Evolutionary conservation across 2,329 filamentous ascomycete species (phyloP).

Genomic region (Penicillium verrucosum): DNA sequence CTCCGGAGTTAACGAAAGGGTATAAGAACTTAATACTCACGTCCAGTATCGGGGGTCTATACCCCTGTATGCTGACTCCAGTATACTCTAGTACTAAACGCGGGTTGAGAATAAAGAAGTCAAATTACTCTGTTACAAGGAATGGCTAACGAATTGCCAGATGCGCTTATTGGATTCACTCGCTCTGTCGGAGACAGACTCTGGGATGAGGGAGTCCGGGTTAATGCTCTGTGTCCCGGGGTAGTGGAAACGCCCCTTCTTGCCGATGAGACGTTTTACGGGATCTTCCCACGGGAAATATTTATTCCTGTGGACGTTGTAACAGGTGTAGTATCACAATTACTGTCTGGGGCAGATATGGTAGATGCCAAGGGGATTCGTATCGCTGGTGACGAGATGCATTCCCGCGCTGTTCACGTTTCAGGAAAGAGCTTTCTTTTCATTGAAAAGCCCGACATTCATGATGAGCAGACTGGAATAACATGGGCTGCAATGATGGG

Average conservation of each 20-base stretch:
- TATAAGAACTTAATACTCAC: slow-evolving; percentile 33
- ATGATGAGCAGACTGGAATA: slow-evolving; percentile 14
- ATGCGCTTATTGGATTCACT: slow-evolving; percentile 39
- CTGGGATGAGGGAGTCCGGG: slow-evolving; percentile 36
- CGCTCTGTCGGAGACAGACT: slow-evolving; percentile 35
- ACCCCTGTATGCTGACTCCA: slow-evolving; percentile 32
- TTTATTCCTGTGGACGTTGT: slow-evolving; percentile 11
- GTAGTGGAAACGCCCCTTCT: slow-evolving; percentile 39
- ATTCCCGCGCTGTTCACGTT: slow-evolving; percentile 27
- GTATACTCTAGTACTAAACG: slow-evolving; percentile 41
- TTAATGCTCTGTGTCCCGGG: slow-evolving; percentile 31
- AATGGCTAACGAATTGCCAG: background rate
- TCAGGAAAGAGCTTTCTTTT: slow-evolving; percentile 22
- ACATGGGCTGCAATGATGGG: slow-evolving; percentile 11
- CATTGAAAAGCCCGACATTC: slow-evolving; percentile 21
- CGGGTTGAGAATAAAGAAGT: background rate
- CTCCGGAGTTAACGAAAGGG: slow-evolving; percentile 19
- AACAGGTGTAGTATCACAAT: background rate
- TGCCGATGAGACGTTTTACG: slow-evolving; percentile 31
- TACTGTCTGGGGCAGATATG: slow-evolving; percentile 9
- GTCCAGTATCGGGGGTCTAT: slow-evolving; percentile 38
- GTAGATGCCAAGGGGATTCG: slow-evolving; percentile 11
- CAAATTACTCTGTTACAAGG: too few relatives aligned
- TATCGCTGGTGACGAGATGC: slow-evolving; percentile 18
- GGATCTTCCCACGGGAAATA: slow-evolving; percentile 31